Conservation (phyloP, 129 eudicot genomes). For the Flaveria ramosissima region DNA sequence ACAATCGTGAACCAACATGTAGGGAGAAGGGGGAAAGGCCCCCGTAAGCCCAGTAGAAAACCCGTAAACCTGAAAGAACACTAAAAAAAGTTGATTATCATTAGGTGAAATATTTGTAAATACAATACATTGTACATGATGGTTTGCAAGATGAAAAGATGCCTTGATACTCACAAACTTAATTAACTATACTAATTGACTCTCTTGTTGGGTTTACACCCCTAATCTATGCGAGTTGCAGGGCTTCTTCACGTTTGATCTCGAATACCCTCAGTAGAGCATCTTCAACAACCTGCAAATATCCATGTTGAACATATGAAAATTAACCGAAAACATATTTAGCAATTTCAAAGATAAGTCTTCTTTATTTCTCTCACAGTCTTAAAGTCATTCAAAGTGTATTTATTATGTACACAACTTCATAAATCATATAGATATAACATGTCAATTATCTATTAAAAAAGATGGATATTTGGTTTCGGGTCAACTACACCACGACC, state of each 20-base stretch:
- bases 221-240: conserved; percentile 58
- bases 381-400: not conserved
- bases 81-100: too few relatives aligned
- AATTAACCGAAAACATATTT: not conserved
- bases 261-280: conserved; percentile 72
- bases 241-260: conserved; percentile 73
- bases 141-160: not conserved
- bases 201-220: not conserved
- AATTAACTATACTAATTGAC: conserved; percentile 6
- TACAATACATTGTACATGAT: conserved; percentile 34
- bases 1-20: too few relatives aligned
- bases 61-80: too few relatives aligned
- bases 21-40: too few relatives aligned
- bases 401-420: not conserved
- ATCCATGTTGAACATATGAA: not conserved
- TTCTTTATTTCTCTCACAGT: not conserved
- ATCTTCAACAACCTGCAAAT: conserved; percentile 83
- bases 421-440: not conserved
- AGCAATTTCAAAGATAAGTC: not conserved
- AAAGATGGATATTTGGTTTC: not conserved
- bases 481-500: not conserved
- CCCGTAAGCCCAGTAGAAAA: too few relatives aligned
- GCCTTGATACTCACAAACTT: conserved; percentile 13
- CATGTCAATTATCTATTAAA: not conserved
- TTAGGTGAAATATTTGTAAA: not conserved